phyloP scores from a whole-genome alignment of 2,329 filamentous ascomycete genomes.

The Dendryphion nanum region DNA sequence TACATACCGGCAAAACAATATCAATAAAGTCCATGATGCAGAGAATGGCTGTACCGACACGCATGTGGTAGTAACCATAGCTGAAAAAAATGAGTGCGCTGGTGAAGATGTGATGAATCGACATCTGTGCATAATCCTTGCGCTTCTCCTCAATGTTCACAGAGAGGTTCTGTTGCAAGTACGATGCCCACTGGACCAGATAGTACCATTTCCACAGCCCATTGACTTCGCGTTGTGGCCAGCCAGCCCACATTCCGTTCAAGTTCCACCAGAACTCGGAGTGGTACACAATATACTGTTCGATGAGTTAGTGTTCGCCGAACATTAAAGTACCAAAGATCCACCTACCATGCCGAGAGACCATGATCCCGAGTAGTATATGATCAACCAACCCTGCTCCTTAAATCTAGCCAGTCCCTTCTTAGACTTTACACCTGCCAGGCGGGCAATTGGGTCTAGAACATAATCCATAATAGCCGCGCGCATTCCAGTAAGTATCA shows the following conservation, averaged over 20 bases:
- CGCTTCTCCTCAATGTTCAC: slow-evolving; percentile 92
- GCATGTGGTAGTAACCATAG: slow-evolving; percentile 83
- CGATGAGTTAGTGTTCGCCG: neutral
- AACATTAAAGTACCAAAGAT: slow-evolving; percentile 4
- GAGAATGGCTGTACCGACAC: slow-evolving; percentile 84
- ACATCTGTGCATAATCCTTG: slow-evolving; percentile 96
- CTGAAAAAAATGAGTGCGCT: slow-evolving; percentile 75
- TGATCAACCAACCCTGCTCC: slow-evolving; percentile 87
- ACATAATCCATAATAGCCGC: slow-evolving; percentile 85
- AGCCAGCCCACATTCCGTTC: slow-evolving; percentile 76
- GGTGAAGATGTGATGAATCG: slow-evolving; percentile 90
- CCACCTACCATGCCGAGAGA: slow-evolving; percentile 70
- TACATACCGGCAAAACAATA: slow-evolving; percentile 72
- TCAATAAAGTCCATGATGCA: slow-evolving; percentile 94
- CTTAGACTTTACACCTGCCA: slow-evolving; percentile 68
- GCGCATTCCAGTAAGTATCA: slow-evolving; percentile 83
- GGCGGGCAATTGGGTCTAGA: slow-evolving; percentile 72
- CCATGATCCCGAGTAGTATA: slow-evolving; percentile 84
- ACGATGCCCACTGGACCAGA: slow-evolving; percentile 86
- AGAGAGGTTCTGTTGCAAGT: slow-evolving; percentile 89
- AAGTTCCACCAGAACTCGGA: slow-evolving; percentile 79
- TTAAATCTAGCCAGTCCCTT: slow-evolving; percentile 83
- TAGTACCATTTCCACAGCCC: slow-evolving; percentile 85
- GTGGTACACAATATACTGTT: slow-evolving; percentile 73
- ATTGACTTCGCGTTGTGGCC: slow-evolving; percentile 74